Conservation (phyloP, 1,139 yeast genomes). For the Kurtzmaniella quercitrusa region DNA sequence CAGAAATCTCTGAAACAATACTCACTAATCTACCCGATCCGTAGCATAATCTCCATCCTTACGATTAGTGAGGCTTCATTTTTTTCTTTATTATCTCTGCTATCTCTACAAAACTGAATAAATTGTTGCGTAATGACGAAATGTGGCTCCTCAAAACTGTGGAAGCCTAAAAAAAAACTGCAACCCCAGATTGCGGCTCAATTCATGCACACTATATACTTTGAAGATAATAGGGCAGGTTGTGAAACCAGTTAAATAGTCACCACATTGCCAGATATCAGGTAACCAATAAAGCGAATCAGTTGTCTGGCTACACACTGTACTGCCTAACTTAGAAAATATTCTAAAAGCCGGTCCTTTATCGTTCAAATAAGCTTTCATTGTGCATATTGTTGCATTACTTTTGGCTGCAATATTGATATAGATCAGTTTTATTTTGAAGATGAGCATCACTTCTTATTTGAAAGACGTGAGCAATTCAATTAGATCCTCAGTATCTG, state of each 20-base stretch:
- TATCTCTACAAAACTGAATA: background rate
- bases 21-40: too few relatives aligned
- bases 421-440: background rate
- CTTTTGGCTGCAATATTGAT: background rate
- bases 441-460: background rate
- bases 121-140: background rate
- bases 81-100: background rate
- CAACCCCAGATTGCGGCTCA: background rate
- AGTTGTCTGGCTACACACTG: background rate
- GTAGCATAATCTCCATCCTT: too few relatives aligned
- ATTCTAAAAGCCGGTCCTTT: too few relatives aligned
- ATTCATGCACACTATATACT: background rate
- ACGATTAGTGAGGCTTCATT: background rate
- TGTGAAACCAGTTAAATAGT: background rate
- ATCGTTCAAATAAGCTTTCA: background rate
- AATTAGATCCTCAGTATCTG: background rate
- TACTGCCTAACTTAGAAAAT: background rate
- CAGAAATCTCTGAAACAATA: too few relatives aligned
- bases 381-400: background rate
- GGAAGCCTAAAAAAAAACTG: background rate
- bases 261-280: background rate
- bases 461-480: background rate
- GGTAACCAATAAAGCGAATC: background rate
- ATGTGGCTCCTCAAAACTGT: background rate
- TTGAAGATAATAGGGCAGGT: background rate